Evolutionary conservation across 108 stramenopile genomes (phyloP), one percentile per base, ranked within the genome.

Genomic region (Skeletonema marinoi): DNA sequence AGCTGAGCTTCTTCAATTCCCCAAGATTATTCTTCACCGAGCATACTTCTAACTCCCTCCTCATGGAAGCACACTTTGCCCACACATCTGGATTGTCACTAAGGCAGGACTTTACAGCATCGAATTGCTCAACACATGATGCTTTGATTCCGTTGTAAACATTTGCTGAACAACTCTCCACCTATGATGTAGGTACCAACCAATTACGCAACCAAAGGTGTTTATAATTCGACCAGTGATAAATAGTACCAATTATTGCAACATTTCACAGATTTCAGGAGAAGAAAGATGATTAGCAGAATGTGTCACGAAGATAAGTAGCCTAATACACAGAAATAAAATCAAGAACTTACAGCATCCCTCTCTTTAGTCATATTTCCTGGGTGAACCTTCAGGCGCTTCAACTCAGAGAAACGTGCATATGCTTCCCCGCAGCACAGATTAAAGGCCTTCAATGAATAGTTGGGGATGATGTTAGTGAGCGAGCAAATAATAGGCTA

Each of bases 41-140:
- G 39, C 80, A 81, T 25, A 81, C 73, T 58, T 81, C 80, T 68
- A 81, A 74, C 33, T 74, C 80, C 69, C 73, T 81, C 64, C 80
- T 70, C 7, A 64, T 29, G 16, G 63, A 36, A 46, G 80, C 80
- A 35, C 80, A 81, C 51, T 67, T 68, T n/a, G 80, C 80, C 80
- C 80, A 81, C 25, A 70, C 69, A 9, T 70, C 56, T 13, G 73
- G 68, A 74, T 81, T 81, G 31, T 81, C 68, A 56, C 64, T 70
- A 21, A 81, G 73, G 63, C 80, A 81, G 42, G 70, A 67, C 48
- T 66, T 81, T 39, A 81, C 80, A 35, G 80, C 80, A 61, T 81
- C 73, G 29, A 66, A 81, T 58, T 81, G 73, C 6, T 62, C 41
- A 9, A 73, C 32, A 29, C 80, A 81, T 9, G 60, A 58, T 14